phyloP scores from a whole-genome alignment of 441 rosid species.

The Populus hybrid region DNA sequence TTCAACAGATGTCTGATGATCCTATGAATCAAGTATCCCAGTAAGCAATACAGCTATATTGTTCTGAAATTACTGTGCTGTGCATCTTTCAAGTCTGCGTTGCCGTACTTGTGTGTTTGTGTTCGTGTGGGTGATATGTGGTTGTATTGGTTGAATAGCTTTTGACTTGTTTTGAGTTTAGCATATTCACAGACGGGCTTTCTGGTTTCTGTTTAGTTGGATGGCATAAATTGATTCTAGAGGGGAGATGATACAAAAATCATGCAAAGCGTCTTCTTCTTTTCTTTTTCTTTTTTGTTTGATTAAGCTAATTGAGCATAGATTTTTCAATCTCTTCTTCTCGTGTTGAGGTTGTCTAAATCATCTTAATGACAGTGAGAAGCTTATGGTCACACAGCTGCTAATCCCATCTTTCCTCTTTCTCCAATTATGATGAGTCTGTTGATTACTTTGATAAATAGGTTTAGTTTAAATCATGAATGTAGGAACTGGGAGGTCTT shows the following conservation, averaged over 20 bases:
- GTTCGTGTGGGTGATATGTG: too few relatives aligned
- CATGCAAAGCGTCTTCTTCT: too few relatives aligned
- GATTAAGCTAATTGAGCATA: not conserved
- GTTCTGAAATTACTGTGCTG: too few relatives aligned
- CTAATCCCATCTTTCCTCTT: too few relatives aligned
- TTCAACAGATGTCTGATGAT: slow-evolving; percentile 87
- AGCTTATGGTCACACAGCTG: too few relatives aligned
- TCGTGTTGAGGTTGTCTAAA: not conserved
- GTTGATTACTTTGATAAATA: not conserved
- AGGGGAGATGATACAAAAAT: not conserved
- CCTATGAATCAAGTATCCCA: slow-evolving; percentile 90
- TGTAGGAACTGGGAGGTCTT: not conserved
- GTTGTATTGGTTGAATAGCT: too few relatives aligned
- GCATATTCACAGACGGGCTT: not conserved
- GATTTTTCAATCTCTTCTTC: not conserved
- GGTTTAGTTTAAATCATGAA: not conserved
- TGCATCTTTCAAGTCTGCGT: too few relatives aligned
- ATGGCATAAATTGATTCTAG: not conserved
- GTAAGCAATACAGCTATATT: slow-evolving; percentile 39
- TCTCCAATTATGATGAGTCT: too few relatives aligned
- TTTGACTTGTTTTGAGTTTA: too few relatives aligned
- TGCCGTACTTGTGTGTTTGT: too few relatives aligned
- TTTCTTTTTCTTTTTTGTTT: too few relatives aligned
- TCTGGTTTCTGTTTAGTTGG: not conserved
- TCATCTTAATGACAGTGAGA: not conserved